Percentiles rank a stretch among this genome's conserved stretches.
Conservation (phyloP, 1,284 basidiomycete genomes). For the Marasmius sp. region DNA sequence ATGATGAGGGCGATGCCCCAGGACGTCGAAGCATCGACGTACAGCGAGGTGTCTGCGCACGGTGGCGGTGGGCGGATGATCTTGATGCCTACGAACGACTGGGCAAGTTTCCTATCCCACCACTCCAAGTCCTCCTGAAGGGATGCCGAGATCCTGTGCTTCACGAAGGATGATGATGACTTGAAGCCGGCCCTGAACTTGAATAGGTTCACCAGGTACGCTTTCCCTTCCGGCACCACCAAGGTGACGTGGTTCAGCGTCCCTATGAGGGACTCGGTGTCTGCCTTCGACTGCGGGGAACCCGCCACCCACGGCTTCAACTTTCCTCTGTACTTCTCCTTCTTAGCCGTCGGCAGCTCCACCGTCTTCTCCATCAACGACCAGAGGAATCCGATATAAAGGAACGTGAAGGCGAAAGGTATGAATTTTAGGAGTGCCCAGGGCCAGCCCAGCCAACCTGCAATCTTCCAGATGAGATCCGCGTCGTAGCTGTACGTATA, state of each 20-base stretch:
- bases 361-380: slow-evolving; percentile 25
- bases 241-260: slow-evolving; percentile 20
- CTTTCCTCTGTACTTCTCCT: slow-evolving; percentile 7
- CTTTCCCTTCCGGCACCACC: not conserved
- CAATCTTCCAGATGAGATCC: slow-evolving; percentile 17
- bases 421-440: slow-evolving; percentile 28
- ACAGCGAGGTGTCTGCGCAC: slow-evolving; percentile 14
- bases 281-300: not conserved
- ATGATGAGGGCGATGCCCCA: slow-evolving; percentile 26
- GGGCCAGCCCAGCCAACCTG: slow-evolving; percentile 25
- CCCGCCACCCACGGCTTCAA: not conserved
- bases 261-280: not conserved
- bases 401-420: too few species aligned
- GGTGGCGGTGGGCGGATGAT: slow-evolving; percentile 5
- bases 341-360: slow-evolving; percentile 25
- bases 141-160: slow-evolving; percentile 9
- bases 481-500: slow-evolving; percentile 14
- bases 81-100: slow-evolving; percentile 8
- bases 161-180: not conserved
- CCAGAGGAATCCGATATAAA: slow-evolving; percentile 42
- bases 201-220: slow-evolving; percentile 10
- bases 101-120: slow-evolving; percentile 5
- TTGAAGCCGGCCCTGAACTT: slow-evolving; percentile 9
- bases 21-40: slow-evolving; percentile 25
- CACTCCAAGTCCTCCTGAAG: slow-evolving; percentile 14